Evolutionary conservation across 371 early-diverging fungal species (phyloP).

Genomic region (Mortierella sp.): DNA sequence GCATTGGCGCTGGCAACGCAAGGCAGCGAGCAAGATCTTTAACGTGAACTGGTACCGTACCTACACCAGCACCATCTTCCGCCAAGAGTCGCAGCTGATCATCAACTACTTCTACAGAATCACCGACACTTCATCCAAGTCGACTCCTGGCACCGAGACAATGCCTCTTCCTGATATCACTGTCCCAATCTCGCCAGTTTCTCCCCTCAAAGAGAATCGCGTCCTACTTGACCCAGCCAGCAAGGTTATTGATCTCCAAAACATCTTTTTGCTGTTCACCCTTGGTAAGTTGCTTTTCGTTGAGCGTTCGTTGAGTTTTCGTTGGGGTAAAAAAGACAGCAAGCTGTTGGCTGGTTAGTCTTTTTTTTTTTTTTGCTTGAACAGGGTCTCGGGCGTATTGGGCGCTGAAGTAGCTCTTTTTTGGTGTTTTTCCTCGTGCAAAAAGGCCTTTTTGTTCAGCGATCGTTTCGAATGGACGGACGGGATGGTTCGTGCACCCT

Average conservation of each 20-base stretch:
- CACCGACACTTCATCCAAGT: neutral
- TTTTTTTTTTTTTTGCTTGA: neutral
- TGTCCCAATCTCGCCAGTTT: neutral
- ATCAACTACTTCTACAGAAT: constrained; percentile 42
- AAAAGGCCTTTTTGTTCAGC: neutral
- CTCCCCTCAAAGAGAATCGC: neutral
- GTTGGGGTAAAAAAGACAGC: neutral
- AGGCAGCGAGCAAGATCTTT: constrained; percentile 77
- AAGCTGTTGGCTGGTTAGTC: neutral
- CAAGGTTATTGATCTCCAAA: constrained; percentile 59
- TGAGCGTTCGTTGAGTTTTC: neutral
- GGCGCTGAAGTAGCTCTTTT: neutral
- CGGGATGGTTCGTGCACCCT: neutral
- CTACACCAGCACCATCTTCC: constrained; percentile 58
- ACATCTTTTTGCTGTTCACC: constrained; percentile 64
- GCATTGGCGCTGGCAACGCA: constrained; percentile 76
- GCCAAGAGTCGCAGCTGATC: constrained; percentile 58
- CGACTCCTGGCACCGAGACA: neutral
- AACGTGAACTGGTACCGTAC: constrained; percentile 78
- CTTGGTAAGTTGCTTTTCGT: constrained; percentile 11
- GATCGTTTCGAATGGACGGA: neutral
- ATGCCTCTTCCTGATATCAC: neutral
- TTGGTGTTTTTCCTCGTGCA: neutral
- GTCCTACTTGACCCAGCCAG: constrained; percentile 28
- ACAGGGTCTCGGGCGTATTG: neutral